Evolutionary conservation across 176 grass and related monocot genomes (phyloP), one percentile per base, ranked within the genome.

Genomic region (Aegilops longissima): DNA sequence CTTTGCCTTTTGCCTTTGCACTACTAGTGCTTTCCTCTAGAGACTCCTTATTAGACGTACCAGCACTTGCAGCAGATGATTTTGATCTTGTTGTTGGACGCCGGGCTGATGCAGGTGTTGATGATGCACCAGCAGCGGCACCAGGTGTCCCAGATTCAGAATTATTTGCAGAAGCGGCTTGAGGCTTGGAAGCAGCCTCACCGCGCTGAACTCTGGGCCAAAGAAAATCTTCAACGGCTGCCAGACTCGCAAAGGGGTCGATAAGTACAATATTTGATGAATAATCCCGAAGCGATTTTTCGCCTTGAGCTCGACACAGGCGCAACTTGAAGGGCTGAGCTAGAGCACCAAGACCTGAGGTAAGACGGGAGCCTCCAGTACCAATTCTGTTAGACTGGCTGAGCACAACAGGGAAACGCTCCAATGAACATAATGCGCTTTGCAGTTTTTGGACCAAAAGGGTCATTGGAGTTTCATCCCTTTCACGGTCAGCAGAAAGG

Each of bases 261-360:
- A 98, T 93, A 76, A 95, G 88, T 47, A 98, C 96, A 92, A 98
- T 84, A 85, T 98, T 98, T 74, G 93, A 93, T 73, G 96, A 93
- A 87, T 95, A 98, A 87, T 95, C 93, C 36, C 88, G 86, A 51
- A 95, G 85, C 52, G 93, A 95, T 85, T 93, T 95, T 89, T 98
- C 96, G 0, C 91, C 93, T 76, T 92, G 91, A 79, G 93, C 96
- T 69, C 96, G 91, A 59, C 91, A 93, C 51, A 98, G 82, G 8
- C 91, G 91, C 78, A 98, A 69, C 67, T 98, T 98, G 74, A 98
- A 92, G 59, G 91, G 96, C 16, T 95, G 93, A 80, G 87, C 89
- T 54, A 98, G 84, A 76, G 93, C 93, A 72, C 89, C 61, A 36
- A 98, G 76, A 70, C 91, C 93, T 70, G 93, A 90, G 23, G 91